Percentiles rank a stretch among this genome's conserved stretches.
phyloP scores from a whole-genome alignment of 140 eudicot genomes.

The Stevia rebaudiana region DNA sequence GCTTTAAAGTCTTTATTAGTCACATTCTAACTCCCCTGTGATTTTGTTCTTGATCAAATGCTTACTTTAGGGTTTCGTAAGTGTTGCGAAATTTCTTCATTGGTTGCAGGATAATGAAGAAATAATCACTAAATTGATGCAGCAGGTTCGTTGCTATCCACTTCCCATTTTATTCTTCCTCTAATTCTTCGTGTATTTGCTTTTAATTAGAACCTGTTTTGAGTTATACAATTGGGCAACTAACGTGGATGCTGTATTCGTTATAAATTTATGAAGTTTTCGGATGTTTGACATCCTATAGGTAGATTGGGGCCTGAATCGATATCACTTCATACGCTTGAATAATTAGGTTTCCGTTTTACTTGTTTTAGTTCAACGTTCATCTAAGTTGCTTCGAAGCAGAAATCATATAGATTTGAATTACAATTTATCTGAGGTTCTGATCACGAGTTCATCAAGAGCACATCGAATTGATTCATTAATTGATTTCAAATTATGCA shows the following conservation, averaged over 20 bases:
- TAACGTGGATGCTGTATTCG: neutral
- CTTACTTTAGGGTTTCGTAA: no score
- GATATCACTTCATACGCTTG: neutral
- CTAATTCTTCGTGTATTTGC: neutral
- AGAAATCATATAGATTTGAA: neutral
- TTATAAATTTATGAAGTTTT: neutral
- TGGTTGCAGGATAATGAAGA: neutral
- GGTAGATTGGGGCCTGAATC: neutral
- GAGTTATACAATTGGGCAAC: neutral
- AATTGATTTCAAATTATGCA: no score
- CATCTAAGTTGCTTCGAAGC: neutral
- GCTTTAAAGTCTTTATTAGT: no score
- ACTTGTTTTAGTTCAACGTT: neutral
- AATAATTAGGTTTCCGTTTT: neutral
- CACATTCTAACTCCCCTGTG: no score
- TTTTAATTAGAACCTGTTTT: no score
- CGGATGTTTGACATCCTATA: neutral
- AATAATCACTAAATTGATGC: neutral
- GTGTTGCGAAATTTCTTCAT: neutral
- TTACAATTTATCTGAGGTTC: neutral
- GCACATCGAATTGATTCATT: neutral
- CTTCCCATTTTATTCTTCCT: neutral
- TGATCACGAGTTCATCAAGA: neutral
- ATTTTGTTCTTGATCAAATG: no score
- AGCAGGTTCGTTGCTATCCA: conserved; percentile 10